phyloP scores from a whole-genome alignment of 805 yeast genomes.

The Ogataea methylovora region DNA sequence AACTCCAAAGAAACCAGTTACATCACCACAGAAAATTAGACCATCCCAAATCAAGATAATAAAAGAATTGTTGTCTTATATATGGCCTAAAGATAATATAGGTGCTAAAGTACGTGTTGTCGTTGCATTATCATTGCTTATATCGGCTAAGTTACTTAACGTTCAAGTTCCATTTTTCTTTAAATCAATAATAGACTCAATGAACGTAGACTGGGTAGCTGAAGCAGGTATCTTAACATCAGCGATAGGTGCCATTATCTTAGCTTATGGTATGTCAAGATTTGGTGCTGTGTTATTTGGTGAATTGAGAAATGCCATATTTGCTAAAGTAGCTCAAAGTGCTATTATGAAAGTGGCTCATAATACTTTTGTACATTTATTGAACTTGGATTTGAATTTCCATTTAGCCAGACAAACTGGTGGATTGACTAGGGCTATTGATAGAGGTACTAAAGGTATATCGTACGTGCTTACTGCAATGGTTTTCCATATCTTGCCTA shows the following conservation, averaged over 20 bases:
- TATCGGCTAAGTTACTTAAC: constrained; percentile 77
- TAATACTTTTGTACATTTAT: constrained; percentile 77
- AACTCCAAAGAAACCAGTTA: no score
- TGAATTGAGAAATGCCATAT: constrained; percentile 89
- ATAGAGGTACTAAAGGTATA: constrained; percentile 96
- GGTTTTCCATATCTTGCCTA: constrained; percentile 96
- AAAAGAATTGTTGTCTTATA: constrained; percentile 54
- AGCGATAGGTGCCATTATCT: constrained; percentile 55
- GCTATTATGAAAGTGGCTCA: constrained; percentile 88
- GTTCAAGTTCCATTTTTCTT: constrained; percentile 96
- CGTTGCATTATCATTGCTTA: constrained; percentile 62
- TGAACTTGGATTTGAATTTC: constrained; percentile 81
- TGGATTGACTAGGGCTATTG: constrained; percentile 92
- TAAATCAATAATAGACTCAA: constrained; percentile 79
- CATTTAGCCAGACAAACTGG: constrained; percentile 93
- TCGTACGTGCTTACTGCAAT: constrained; percentile 87
- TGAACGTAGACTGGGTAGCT: constrained; percentile 83
- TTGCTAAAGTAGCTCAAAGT: constrained; percentile 90
- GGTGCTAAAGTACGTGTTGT: constrained; percentile 68
- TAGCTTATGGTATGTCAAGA: constrained; percentile 90
- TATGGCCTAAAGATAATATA: constrained; percentile 74
- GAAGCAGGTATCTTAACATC: constrained; percentile 57
- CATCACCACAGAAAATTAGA: no score
- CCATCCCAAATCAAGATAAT: constrained; percentile 49
- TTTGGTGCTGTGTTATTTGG: constrained; percentile 94